These are phyloP conservation scores for Eucalyptus cloeziana DNA, from an alignment of 345 rosid genomes.

Conservation along the genomic window DNA sequence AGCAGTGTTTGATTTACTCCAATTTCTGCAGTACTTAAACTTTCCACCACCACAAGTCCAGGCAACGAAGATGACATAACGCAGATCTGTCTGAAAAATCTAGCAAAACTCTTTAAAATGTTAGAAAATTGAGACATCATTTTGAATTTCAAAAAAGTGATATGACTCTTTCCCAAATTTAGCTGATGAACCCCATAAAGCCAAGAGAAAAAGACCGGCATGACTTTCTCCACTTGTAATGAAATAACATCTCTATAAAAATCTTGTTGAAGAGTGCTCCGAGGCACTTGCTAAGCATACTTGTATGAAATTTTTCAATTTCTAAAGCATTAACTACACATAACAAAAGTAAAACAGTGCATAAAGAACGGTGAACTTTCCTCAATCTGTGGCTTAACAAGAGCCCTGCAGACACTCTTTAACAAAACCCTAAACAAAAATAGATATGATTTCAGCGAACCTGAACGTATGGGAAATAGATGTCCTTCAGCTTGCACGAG, in stretches of 20 bases:
- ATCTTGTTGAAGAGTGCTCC: not conserved
- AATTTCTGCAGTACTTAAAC: not conserved
- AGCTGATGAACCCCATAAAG: not conserved
- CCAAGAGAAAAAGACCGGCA: not conserved
- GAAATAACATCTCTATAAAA: not conserved
- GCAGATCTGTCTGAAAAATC: not conserved
- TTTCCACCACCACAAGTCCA: not conserved
- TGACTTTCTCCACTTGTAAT: not conserved
- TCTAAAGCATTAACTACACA: not conserved
- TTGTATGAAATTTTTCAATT: not conserved
- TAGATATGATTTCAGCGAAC: constrained; percentile 4
- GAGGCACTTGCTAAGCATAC: not conserved
- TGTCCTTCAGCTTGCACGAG: constrained; percentile 68
- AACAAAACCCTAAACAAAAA: not conserved
- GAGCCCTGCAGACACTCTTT: not conserved
- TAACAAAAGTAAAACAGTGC: not conserved
- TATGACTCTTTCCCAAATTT: not conserved
- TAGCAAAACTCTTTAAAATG: not conserved
- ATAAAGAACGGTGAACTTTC: not conserved
- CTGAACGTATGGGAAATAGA: constrained; percentile 82
- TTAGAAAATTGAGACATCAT: not conserved
- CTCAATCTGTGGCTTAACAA: not conserved
- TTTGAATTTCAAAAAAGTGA: not conserved
- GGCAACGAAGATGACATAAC: not conserved
- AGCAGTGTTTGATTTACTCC: not conserved